These are phyloP conservation scores for Sphaerobolus stellatus DNA, from an alignment of 1,284 basidiomycete genomes.

Conservation along the genomic window DNA sequence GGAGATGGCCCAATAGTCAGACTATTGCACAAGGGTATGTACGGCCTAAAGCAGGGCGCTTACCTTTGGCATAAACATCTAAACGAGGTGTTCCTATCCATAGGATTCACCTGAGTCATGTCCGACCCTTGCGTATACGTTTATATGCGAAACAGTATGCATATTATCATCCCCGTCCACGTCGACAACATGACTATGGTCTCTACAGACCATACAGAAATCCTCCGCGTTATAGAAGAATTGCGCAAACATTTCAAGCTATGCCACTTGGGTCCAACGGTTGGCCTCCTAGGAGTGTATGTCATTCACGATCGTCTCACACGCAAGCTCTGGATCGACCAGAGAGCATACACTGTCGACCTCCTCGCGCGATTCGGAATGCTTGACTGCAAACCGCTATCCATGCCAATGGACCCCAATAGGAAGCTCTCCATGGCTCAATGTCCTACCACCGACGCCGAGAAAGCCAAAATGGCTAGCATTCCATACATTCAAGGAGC, in stretches of 20 bases:
- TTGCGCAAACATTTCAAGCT: slow-evolving; percentile 35
- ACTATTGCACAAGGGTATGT: slow-evolving; percentile 26
- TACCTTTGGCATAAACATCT: slow-evolving; percentile 33
- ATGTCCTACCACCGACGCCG: slow-evolving; percentile 20
- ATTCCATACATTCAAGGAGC: slow-evolving; percentile 31
- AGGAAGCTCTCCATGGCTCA: slow-evolving; percentile 18
- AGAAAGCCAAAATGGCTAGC: slow-evolving; percentile 23
- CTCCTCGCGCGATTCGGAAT: slow-evolving; percentile 17
- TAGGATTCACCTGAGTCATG: slow-evolving; percentile 9
- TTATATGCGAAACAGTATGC: slow-evolving; percentile 2
- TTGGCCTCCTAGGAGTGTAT: slow-evolving; percentile 36
- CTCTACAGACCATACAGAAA: slow-evolving; percentile 19
- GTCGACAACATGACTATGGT: too few species aligned
- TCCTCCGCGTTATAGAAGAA: slow-evolving; percentile 22
- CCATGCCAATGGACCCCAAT: slow-evolving; percentile 27
- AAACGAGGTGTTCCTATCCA: slow-evolving; percentile 17
- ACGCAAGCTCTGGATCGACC: slow-evolving; percentile 22
- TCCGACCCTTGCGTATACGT: slow-evolving; percentile 6
- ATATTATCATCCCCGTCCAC: slow-evolving; percentile 24
- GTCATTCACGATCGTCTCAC: slow-evolving; percentile 23
- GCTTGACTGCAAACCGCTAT: slow-evolving; percentile 26
- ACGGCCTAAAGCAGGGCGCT: slow-evolving; percentile 41
- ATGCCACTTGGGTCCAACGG: slow-evolving; percentile 31
- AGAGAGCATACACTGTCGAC: slow-evolving; percentile 25
- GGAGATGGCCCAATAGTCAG: neutral